These are phyloP conservation scores for Lasiodiplodia citricola DNA, from an alignment of 2,329 filamentous ascomycete genomes.

Conservation along the genomic window DNA sequence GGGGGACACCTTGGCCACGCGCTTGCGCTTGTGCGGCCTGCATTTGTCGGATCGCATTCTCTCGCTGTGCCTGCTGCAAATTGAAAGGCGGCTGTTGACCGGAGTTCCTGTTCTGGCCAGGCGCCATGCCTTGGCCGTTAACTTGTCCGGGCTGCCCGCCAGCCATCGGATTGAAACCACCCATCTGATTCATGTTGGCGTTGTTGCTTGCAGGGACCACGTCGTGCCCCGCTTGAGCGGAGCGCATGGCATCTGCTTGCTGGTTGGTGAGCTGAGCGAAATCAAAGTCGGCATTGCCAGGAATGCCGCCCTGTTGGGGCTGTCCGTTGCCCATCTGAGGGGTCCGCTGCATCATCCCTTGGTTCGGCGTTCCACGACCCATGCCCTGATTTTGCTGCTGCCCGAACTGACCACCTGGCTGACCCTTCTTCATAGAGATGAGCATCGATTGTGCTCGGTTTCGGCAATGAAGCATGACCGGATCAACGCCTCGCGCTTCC, in stretches of 20 bases:
- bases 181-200: conserved; percentile 44
- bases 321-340: conserved; percentile 46
- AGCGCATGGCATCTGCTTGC: conserved; percentile 66
- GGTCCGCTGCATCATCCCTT: conserved; percentile 26
- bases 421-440: conserved; percentile 33
- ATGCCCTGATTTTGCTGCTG: conserved; percentile 40
- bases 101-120: conserved; percentile 17
- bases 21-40: conserved; percentile 49
- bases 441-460: conserved; percentile 38
- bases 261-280: conserved; percentile 62
- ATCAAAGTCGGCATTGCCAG: conserved; percentile 47
- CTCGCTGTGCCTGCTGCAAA: conserved; percentile 46
- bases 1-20: conserved; percentile 33
- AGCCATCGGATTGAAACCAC: conserved; percentile 35
- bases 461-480: conserved; percentile 50
- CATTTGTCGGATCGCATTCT: conserved; percentile 44
- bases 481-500: conserved; percentile 53
- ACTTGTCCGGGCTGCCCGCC: conserved; percentile 16
- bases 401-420: conserved; percentile 31
- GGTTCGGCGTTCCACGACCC: conserved; percentile 12
- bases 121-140: conserved; percentile 15
- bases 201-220: conserved; percentile 70
- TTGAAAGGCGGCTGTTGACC: conserved; percentile 20
- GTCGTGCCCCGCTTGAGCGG: conserved; percentile 64
- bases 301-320: conserved; percentile 35